Percentiles rank a stretch among this genome's conserved stretches.
Evolutionary conservation across 1,284 basidiomycete species (phyloP).

Genomic region (Trichosporon faecale): DNA sequence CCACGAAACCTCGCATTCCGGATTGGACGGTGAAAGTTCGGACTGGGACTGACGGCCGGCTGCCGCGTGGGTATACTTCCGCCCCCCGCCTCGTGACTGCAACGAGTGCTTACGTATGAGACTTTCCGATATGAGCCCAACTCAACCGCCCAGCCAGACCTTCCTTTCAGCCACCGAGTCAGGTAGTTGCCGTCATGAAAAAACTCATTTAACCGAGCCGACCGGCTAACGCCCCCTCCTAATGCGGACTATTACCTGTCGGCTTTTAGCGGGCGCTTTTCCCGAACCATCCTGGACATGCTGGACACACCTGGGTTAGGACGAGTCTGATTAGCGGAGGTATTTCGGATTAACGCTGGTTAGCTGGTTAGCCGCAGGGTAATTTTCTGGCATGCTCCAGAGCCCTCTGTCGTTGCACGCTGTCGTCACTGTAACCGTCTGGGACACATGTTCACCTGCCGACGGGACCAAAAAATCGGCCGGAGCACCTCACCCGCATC

Average conservation of each 20-base stretch:
- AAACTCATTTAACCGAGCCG: neutral
- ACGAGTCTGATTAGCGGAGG: neutral
- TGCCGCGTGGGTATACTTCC: neutral
- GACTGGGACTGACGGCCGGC: neutral
- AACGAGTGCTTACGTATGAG: neutral
- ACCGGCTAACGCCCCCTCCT: neutral
- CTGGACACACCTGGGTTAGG: neutral
- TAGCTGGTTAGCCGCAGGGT: neutral
- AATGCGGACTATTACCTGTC: neutral
- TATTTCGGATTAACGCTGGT: neutral
- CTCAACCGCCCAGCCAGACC: neutral
- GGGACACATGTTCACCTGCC: neutral
- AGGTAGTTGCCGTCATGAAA: neutral
- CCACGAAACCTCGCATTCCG: neutral
- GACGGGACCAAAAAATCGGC: slow-evolving; percentile 15
- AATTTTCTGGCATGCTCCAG: slow-evolving; percentile 1
- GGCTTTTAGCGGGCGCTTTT: slow-evolving; percentile 3
- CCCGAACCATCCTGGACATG: neutral
- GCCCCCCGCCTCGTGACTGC: neutral
- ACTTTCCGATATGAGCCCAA: neutral
- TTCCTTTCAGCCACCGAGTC: neutral
- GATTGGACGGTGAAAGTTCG: neutral
- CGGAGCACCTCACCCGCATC: slow-evolving; percentile 8
- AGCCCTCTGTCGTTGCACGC: neutral
- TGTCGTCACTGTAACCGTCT: neutral